A percentile compares a stretch with the other conserved stretches of the same genome.
phyloP scores from a whole-genome alignment of 345 rosid genomes.

The Rhizophora mangle region DNA sequence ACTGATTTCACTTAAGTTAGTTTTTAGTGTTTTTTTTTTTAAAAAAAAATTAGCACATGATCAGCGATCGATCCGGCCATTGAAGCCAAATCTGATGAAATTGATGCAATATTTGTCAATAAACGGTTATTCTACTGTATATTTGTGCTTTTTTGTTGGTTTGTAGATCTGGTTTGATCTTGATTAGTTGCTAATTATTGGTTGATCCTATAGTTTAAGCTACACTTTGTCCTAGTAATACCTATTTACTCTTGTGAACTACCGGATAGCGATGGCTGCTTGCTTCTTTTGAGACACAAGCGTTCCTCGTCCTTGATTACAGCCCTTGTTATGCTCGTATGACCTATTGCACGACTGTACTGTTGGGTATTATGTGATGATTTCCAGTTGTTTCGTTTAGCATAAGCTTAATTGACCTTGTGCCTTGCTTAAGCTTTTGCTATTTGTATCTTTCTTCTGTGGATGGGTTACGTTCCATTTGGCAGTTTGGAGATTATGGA shows the following conservation, averaged over 20 bases:
- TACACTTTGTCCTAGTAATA: neutral
- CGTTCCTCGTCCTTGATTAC: neutral
- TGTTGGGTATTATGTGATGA: no score
- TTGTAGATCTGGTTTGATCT: conserved; percentile 11
- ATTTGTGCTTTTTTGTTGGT: neutral
- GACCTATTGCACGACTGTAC: no score
- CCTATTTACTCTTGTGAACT: neutral
- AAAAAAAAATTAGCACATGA: neutral
- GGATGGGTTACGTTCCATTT: no score
- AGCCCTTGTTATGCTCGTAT: no score
- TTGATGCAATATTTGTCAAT: neutral
- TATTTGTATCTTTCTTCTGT: no score
- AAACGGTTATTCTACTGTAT: neutral
- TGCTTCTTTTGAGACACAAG: neutral
- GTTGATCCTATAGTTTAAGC: neutral
- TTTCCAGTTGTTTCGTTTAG: no score
- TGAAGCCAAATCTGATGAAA: neutral
- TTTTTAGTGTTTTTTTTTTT: neutral
- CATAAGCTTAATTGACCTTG: no score
- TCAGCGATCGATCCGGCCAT: neutral
- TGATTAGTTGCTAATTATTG: neutral
- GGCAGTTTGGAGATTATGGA: no score
- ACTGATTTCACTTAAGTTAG: neutral
- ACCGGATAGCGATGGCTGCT: neutral
- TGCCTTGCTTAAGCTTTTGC: no score